These are phyloP conservation scores for Entomortierella lignicola DNA, from an alignment of 192 early-diverging fungal species.

Conservation along the genomic window DNA sequence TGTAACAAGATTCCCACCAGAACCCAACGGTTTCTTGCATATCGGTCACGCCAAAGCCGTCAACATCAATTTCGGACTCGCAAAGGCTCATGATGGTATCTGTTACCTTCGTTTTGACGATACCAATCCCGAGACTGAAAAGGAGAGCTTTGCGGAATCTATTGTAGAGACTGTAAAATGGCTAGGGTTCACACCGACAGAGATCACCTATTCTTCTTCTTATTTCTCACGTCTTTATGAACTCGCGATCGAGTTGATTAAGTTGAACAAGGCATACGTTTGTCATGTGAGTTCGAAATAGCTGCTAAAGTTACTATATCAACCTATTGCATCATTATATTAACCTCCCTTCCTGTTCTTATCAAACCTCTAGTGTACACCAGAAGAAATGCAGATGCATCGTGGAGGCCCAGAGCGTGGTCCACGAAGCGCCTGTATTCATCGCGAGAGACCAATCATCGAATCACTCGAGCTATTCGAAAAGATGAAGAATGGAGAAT, in stretches of 20 bases:
- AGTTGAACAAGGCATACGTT: slow-evolving; percentile 86
- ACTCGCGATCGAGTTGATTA: slow-evolving; percentile 92
- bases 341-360: neutral
- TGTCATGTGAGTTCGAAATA: slow-evolving; percentile 41
- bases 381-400: slow-evolving; percentile 90
- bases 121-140: slow-evolving; percentile 86
- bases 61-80: slow-evolving; percentile 99
- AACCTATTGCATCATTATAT: neutral
- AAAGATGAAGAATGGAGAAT: slow-evolving; percentile 98
- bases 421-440: slow-evolving; percentile 85
- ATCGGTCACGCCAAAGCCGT: slow-evolving; percentile 99
- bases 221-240: slow-evolving; percentile 98
- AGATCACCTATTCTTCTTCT: slow-evolving; percentile 97
- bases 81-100: slow-evolving; percentile 87
- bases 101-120: slow-evolving; percentile 86
- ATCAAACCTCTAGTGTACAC: slow-evolving; percentile 83
- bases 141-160: slow-evolving; percentile 93
- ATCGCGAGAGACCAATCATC: slow-evolving; percentile 90
- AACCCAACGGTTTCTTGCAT: slow-evolving; percentile 98
- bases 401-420: slow-evolving; percentile 93
- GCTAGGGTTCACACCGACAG: slow-evolving; percentile 95
- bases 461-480: slow-evolving; percentile 95
- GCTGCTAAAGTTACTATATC: neutral
- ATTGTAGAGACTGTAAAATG: slow-evolving; percentile 94
- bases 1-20: slow-evolving; percentile 98